A percentile compares a stretch with the other conserved stretches of the same genome.
Evolutionary conservation across 306 rosid species (phyloP).

Genomic region (Quercus suber): DNA sequence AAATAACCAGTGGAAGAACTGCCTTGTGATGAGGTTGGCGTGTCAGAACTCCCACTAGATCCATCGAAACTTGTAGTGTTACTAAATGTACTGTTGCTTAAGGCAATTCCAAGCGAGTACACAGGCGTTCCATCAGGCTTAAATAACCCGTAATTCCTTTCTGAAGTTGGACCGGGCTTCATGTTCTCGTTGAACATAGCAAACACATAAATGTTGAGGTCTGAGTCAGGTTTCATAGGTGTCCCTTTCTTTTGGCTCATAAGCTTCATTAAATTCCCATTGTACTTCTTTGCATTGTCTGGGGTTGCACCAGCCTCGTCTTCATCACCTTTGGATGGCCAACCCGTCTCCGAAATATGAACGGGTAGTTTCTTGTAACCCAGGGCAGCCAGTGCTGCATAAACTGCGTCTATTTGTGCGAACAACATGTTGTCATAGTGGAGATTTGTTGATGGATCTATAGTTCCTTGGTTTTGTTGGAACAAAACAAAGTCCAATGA

Average conservation of each 20-base stretch:
- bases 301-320: conserved; percentile 78
- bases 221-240: conserved; percentile 66
- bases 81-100: conserved; percentile 20
- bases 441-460: conserved; percentile 65
- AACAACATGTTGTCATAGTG: conserved; percentile 91
- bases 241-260: conserved; percentile 64
- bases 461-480: conserved; percentile 71
- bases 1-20: conserved; percentile 65
- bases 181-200: conserved; percentile 91
- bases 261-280: conserved; percentile 68
- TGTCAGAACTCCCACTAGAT: conserved; percentile 11
- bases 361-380: conserved; percentile 71
- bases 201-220: conserved; percentile 83
- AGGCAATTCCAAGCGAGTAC: conserved; percentile 50
- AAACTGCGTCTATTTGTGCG: conserved; percentile 94
- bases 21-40: conserved; percentile 31
- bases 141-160: conserved; percentile 85
- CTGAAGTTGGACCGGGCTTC: conserved; percentile 97
- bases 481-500: conserved; percentile 71
- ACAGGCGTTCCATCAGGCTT: conserved; percentile 85
- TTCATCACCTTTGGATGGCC: conserved; percentile 94
- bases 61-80: background rate
- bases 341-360: conserved; percentile 96
- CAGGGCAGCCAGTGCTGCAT: conserved; percentile 48
- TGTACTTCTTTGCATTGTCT: conserved; percentile 88